A percentile compares a stretch with the other conserved stretches of the same genome.
These are phyloP conservation scores for Alternaria sp. DNA, from an alignment of 2,329 filamentous ascomycete species.

Conservation along the genomic window DNA sequence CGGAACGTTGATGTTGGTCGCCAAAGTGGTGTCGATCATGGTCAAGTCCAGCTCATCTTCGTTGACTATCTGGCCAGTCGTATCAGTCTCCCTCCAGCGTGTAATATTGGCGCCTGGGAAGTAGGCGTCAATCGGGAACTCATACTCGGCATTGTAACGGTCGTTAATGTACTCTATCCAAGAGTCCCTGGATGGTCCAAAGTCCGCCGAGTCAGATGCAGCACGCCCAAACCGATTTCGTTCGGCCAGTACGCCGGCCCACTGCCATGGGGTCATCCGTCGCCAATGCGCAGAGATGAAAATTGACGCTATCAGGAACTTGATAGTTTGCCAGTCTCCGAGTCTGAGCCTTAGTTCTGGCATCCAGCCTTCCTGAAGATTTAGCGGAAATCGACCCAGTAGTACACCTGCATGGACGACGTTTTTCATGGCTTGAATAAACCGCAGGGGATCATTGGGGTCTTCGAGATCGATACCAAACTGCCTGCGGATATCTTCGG, in stretches of 20 bases:
- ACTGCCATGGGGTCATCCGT: neutral
- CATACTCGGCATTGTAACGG: neutral
- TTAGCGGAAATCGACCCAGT: neutral
- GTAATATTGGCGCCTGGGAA: neutral
- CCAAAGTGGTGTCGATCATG: neutral
- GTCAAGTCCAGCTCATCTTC: neutral
- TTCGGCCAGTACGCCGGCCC: neutral
- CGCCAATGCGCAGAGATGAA: neutral
- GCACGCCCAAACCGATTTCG: neutral
- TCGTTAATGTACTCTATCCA: neutral
- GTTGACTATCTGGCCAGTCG: neutral
- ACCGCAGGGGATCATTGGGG: neutral
- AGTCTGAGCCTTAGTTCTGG: neutral
- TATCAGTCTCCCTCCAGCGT: neutral
- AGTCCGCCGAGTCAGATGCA: neutral
- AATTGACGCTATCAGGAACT: neutral
- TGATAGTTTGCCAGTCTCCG: neutral
- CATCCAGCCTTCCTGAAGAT: neutral
- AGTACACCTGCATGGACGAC: neutral
- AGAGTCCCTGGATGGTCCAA: neutral
- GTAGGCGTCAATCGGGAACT: neutral
- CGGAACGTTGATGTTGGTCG: neutral
- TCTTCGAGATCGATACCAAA: neutral
- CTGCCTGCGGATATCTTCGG: neutral
- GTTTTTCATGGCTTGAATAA: neutral